These are phyloP conservation scores for Marvania coccoides DNA, from an alignment of 139 green algal species.

Conservation along the genomic window DNA sequence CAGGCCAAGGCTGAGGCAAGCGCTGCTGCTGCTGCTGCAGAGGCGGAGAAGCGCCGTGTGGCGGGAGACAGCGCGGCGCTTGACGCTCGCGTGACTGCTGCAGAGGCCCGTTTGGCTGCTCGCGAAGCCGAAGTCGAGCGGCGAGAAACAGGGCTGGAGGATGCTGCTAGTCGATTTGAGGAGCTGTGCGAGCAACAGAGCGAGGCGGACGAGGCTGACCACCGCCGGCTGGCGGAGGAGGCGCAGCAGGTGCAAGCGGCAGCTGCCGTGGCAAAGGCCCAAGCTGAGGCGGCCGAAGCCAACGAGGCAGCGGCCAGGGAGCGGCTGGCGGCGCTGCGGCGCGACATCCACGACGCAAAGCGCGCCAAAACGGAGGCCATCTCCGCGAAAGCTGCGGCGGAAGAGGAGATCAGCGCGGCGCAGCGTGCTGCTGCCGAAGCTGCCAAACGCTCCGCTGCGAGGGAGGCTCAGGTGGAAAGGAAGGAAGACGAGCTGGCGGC, in stretches of 20 bases:
- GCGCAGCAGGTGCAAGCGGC: conserved; percentile 15
- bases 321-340: conserved; percentile 5
- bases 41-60: not conserved
- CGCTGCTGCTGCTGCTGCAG: not conserved
- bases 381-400: conserved; percentile 10
- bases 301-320: conserved; percentile 15
- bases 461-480: not conserved
- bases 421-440: not conserved
- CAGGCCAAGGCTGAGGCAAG: not conserved
- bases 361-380: conserved; percentile 14
- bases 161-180: conserved; percentile 11
- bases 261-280: conserved; percentile 4
- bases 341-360: conserved; percentile 17
- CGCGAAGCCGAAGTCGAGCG: conserved; percentile 12
- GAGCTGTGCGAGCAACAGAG: not conserved
- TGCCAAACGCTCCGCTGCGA: not conserved
- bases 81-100: not conserved
- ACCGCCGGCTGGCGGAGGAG: conserved; percentile 4
- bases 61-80: not conserved
- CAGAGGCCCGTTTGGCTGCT: conserved; percentile 2
- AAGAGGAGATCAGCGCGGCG: conserved; percentile 12
- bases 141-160: conserved; percentile 5
- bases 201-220: conserved; percentile 23
- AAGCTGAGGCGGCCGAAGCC: conserved; percentile 14
- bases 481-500: not conserved